Percentiles rank a stretch among this genome's conserved stretches.
Evolutionary conservation across 2,329 filamentous ascomycete genomes (phyloP).

Genomic region (Trichoderma oligosporum): DNA sequence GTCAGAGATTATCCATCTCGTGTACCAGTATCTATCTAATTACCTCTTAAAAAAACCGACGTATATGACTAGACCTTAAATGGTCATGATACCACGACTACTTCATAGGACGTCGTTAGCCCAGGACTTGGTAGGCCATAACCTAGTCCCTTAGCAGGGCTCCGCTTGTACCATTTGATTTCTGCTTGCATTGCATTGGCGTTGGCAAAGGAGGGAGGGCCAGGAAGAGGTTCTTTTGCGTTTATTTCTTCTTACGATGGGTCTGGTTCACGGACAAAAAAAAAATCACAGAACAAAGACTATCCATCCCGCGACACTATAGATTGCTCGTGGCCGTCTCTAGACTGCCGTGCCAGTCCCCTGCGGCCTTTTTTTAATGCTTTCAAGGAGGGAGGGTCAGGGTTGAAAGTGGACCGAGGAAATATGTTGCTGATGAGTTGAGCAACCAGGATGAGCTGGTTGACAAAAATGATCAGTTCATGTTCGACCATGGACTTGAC

Average conservation of each 20-base stretch:
- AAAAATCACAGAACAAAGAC: constrained; percentile 34
- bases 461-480: constrained; percentile 3
- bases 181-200: constrained; percentile 55
- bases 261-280: constrained; percentile 32
- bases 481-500: neutral
- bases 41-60: constrained; percentile 24
- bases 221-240: constrained; percentile 29
- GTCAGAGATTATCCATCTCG: constrained; percentile 17
- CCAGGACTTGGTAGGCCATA: constrained; percentile 27
- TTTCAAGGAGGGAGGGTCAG: constrained; percentile 27
- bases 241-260: constrained; percentile 30
- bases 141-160: constrained; percentile 18
- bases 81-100: constrained; percentile 48
- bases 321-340: constrained; percentile 37
- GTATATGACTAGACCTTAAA: constrained; percentile 41
- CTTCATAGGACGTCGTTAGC: constrained; percentile 26
- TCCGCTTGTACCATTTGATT: constrained; percentile 40
- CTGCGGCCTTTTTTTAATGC: constrained; percentile 30
- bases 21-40: constrained; percentile 22
- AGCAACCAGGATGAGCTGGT: constrained; percentile 7
- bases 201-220: constrained; percentile 44
- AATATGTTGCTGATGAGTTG: constrained; percentile 11
- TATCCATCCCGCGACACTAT: constrained; percentile 39
- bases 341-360: constrained; percentile 14
- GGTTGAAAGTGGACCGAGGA: constrained; percentile 20